Conservation (phyloP, 2,329 filamentous ascomycete genomes). For the Leptosphaerulina australis region DNA sequence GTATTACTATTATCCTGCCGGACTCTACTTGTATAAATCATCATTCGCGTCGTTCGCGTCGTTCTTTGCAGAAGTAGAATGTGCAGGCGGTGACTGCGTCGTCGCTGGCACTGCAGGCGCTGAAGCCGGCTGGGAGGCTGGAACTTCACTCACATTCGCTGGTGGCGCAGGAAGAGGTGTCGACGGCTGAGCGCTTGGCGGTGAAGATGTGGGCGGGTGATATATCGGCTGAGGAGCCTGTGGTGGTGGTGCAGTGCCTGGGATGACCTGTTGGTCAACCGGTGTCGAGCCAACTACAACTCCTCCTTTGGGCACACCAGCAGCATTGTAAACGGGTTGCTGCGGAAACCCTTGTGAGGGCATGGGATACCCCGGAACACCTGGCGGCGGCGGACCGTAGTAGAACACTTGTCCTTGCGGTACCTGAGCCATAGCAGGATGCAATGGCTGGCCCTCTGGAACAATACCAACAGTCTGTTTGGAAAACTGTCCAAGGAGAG, state of each 20-base stretch:
- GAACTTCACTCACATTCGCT: constrained; percentile 5
- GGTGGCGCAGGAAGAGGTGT: constrained; percentile 1
- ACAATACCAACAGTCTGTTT: constrained; percentile 38
- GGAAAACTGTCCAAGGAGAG: constrained; percentile 40
- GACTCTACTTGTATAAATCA: constrained; percentile 25
- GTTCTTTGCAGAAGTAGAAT: constrained; percentile 15
- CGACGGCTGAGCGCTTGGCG: constrained; percentile 6
- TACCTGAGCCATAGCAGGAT: constrained; percentile 33
- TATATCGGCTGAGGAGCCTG: constrained; percentile 25
- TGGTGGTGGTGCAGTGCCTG: constrained; percentile 12
- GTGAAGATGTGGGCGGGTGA: constrained; percentile 15
- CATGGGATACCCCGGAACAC: constrained; percentile 28
- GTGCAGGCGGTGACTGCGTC: constrained; percentile 6
- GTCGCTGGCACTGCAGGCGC: constrained; percentile 1
- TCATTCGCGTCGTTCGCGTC: constrained; percentile 25
- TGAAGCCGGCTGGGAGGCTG: not conserved
- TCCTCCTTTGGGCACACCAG: constrained; percentile 21
- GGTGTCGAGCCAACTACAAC: constrained; percentile 20
- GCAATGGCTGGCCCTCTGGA: constrained; percentile 32
- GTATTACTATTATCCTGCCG: not conserved
- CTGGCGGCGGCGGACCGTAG: constrained; percentile 32
- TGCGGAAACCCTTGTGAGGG: constrained; percentile 29
- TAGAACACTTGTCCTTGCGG: constrained; percentile 30
- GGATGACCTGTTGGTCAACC: too few relatives aligned
- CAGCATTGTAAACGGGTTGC: constrained; percentile 26